These are phyloP conservation scores for Calonectria montana DNA, from an alignment of 2,329 filamentous ascomycete genomes.

Conservation along the genomic window DNA sequence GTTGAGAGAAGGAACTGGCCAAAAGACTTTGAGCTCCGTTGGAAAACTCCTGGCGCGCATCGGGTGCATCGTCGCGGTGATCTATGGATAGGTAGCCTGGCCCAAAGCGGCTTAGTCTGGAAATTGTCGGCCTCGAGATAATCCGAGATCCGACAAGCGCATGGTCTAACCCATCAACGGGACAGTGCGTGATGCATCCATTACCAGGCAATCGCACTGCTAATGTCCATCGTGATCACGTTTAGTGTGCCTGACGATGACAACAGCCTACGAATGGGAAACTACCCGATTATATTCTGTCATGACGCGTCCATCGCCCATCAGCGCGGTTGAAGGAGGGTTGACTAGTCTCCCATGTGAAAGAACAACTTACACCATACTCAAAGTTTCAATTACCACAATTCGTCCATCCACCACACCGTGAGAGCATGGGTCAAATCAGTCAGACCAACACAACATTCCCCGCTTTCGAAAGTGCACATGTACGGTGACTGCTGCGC, in stretches of 20 bases:
- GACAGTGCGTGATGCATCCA: neutral
- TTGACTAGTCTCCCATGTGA: neutral
- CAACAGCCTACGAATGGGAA: neutral
- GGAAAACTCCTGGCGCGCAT: slow-evolving; percentile 43
- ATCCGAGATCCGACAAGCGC: slow-evolving; percentile 19
- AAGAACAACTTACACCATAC: neutral
- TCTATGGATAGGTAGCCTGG: slow-evolving; percentile 22
- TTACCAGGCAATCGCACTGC: neutral
- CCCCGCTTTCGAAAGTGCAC: neutral
- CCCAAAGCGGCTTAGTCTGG: slow-evolving; percentile 31
- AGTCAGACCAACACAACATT: neutral
- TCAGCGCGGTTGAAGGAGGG: neutral
- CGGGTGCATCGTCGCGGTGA: slow-evolving; percentile 34
- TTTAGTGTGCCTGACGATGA: neutral
- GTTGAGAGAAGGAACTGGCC: slow-evolving; percentile 29
- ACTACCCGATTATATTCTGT: neutral
- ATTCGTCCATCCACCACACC: neutral
- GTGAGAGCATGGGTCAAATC: too few relatives aligned
- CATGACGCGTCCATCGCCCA: neutral
- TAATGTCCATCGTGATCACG: neutral
- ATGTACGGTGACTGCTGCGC: neutral
- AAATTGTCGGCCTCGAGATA: slow-evolving; percentile 19
- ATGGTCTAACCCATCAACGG: neutral
- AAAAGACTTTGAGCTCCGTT: slow-evolving; percentile 34
- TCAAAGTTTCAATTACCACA: neutral